These are phyloP conservation scores for Suillus alpinus DNA, from an alignment of 768 basidiomycete genomes.

Conservation along the genomic window DNA sequence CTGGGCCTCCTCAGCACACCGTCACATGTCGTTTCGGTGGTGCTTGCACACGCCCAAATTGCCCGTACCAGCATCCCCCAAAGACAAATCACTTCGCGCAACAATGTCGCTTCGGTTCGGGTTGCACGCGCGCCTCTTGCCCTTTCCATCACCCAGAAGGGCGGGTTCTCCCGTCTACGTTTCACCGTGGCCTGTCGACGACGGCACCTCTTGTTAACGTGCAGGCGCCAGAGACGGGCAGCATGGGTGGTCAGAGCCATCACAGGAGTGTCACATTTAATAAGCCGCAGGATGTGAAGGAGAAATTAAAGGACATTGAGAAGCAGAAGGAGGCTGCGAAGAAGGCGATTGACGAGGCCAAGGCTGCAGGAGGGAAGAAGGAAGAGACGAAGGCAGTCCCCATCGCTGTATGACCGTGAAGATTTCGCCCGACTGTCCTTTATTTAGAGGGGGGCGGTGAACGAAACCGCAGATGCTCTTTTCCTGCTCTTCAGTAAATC, in stretches of 20 bases:
- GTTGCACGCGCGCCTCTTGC: constrained; percentile 84
- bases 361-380: constrained; percentile 62
- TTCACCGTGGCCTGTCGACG: constrained; percentile 73
- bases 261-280: constrained; percentile 76
- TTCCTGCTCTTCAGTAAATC: neutral
- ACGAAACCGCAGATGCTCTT: neutral
- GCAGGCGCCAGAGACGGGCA: constrained; percentile 59
- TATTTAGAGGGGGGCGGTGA: neutral
- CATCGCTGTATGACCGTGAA: constrained; percentile 29
- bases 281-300: constrained; percentile 41
- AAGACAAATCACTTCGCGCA: constrained; percentile 41
- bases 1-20: constrained; percentile 19
- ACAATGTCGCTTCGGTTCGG: constrained; percentile 81
- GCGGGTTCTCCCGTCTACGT: constrained; percentile 72
- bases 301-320: constrained; percentile 36
- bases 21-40: constrained; percentile 68
- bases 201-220: constrained; percentile 62
- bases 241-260: constrained; percentile 61
- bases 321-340: constrained; percentile 62
- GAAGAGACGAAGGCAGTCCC: constrained; percentile 50
- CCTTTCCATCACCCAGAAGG: constrained; percentile 91
- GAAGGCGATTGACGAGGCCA: constrained; percentile 63
- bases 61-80: constrained; percentile 67
- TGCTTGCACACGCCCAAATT: constrained; percentile 65
- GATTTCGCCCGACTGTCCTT: neutral